Evolutionary conservation across 805 yeast species (phyloP).

Genomic region (Metschnikowia kunwiensis): DNA sequence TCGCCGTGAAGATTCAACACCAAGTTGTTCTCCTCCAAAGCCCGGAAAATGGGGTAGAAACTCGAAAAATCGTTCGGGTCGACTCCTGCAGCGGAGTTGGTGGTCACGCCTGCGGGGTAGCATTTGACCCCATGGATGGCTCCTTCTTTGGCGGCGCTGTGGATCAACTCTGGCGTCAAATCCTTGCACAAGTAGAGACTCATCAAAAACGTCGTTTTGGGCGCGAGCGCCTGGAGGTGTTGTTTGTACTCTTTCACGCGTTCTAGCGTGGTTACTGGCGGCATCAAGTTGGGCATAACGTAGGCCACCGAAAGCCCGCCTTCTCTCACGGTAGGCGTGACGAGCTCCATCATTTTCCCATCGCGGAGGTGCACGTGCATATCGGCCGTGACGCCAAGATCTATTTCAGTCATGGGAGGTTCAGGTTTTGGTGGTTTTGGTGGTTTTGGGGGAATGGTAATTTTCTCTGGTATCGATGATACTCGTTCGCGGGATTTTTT

Average conservation of each 20-base stretch:
- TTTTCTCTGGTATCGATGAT: too few species aligned
- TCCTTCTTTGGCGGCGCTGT: slow-evolving; percentile 66
- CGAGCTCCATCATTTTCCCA: slow-evolving; percentile 87
- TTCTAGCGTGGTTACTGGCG: slow-evolving; percentile 81
- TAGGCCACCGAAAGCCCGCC: slow-evolving; percentile 93
- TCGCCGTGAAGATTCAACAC: slow-evolving; percentile 94
- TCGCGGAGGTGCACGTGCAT: slow-evolving; percentile 96
- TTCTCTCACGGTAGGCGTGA: slow-evolving; percentile 82
- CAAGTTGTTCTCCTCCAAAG: slow-evolving; percentile 74
- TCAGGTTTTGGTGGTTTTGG: too few species aligned
- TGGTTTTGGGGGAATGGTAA: too few species aligned
- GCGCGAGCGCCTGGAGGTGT: slow-evolving; percentile 61
- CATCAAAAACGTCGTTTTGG: slow-evolving; percentile 87
- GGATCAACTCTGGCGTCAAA: slow-evolving; percentile 81
- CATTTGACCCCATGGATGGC: slow-evolving; percentile 88
- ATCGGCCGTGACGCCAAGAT: slow-evolving; percentile 77
- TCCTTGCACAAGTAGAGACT: slow-evolving; percentile 77
- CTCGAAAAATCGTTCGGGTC: slow-evolving; percentile 87
- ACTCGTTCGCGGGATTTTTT: too few species aligned
- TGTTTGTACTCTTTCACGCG: slow-evolving; percentile 68
- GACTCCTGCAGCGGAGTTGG: slow-evolving; percentile 89
- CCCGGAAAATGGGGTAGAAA: slow-evolving; percentile 86
- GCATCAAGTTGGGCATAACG: slow-evolving; percentile 93
- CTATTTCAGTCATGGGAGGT: slow-evolving; percentile 38
- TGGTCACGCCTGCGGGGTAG: slow-evolving; percentile 99